A percentile compares a stretch with the other conserved stretches of the same genome.
Conservation (phyloP, 768 basidiomycete species). For the Xanthoconium purpureum region DNA sequence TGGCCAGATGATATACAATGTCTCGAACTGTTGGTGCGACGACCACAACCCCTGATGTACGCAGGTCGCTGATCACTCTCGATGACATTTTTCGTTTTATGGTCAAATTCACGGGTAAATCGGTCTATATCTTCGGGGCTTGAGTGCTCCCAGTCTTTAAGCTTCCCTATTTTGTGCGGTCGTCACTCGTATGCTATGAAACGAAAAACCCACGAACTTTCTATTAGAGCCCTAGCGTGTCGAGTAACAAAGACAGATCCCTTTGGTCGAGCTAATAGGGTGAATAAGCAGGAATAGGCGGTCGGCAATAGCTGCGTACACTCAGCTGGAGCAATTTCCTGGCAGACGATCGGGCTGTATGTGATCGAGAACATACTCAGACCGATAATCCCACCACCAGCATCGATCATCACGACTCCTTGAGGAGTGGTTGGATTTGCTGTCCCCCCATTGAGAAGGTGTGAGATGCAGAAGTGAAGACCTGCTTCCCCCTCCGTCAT, state of each 20-base stretch:
- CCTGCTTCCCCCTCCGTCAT: neutral
- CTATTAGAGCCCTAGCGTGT: neutral
- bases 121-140: neutral
- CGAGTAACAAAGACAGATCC: neutral
- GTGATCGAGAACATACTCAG: neutral
- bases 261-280: neutral
- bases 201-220: neutral
- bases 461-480: neutral
- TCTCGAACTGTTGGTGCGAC: neutral
- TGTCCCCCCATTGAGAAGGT: neutral
- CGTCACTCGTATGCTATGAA: neutral
- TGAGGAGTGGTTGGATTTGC: neutral
- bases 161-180: neutral
- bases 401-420: neutral
- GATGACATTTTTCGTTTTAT: neutral
- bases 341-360: neutral
- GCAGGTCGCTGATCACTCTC: neutral
- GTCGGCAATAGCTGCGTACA: neutral
- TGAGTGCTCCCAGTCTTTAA: neutral
- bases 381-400: neutral
- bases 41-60: neutral
- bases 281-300: neutral
- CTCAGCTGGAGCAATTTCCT: neutral
- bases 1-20: slow-evolving; percentile 1
- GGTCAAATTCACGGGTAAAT: neutral